Evolutionary conservation across 108 stramenopile genomes (phyloP), one percentile per base, ranked within the genome.

Genomic region (Stephanodiscus minutulus): DNA sequence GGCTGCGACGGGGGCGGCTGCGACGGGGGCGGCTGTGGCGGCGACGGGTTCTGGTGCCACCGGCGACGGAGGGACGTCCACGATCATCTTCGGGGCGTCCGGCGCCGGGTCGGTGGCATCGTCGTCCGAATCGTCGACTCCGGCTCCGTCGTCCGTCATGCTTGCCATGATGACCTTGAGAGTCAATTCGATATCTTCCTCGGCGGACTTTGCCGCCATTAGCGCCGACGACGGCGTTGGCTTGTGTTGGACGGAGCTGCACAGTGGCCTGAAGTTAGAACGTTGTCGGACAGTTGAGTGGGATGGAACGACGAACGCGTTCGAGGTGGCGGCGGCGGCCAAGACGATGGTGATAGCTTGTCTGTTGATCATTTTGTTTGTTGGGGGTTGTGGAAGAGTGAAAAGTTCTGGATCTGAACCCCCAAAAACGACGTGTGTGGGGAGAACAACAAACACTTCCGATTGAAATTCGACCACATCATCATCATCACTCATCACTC

Each of bases 171-270:
- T 77, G 59, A 82, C 76, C 61, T 77, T 18, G 57, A 76, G 53
- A 25, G 84, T 82, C 67, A 82, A 66, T 50, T 82, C 84, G 13
- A 85, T 50, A 58, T 85, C 84, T 58, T 85, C 81, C 24, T 82
- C 81, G 43, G 44, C 35, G 62, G 46, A 57, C 44, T 72, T 77
- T 62, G 84, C 71, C 10, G 46, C n/a, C n/a, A n/a, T n/a, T n/a
- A 25, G 0, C n/a, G 48, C 13, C 9, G 13, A 12, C n/a, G 15
- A 5, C 27, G 8, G 9, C 59, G 37, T 21, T 37, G 33, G 29
- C 37, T 33, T 35, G 5, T 60, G 28, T 18, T 60, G 59, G 21
- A 37, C 33, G 28, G 59, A 9, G 33, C 29, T 33, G 12, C 11
- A 60, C 9, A 9, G 59, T 8, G 35, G 59, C 36, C 35, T 28